Conservation (phyloP, 2,329 filamentous ascomycete species). For the Magnaporthiopsis incrustans region DNA sequence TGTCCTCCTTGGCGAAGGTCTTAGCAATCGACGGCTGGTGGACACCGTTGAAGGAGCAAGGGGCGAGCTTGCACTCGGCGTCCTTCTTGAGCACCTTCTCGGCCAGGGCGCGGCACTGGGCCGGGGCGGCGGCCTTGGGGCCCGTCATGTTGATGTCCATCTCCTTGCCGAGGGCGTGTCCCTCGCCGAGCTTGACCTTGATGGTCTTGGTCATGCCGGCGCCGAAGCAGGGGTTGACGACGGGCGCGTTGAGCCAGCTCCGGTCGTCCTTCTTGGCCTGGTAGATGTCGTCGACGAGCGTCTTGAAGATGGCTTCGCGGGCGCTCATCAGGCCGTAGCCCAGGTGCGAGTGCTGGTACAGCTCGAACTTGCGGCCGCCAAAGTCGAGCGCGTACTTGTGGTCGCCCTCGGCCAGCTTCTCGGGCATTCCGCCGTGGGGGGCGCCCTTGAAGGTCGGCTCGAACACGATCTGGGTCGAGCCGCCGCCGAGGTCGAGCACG, state of each 20-base stretch:
- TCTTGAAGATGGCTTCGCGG: constrained; percentile 74
- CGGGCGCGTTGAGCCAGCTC: constrained; percentile 61
- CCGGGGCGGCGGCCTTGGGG: constrained; percentile 63
- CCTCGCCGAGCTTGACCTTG: constrained; percentile 59
- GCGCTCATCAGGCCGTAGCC: constrained; percentile 96
- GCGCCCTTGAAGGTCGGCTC: constrained; percentile 82
- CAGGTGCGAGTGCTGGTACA: constrained; percentile 97
- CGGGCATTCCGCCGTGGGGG: constrained; percentile 70
- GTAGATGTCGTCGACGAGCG: constrained; percentile 64
- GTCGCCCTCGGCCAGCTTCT: constrained; percentile 77
- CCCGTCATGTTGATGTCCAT: constrained; percentile 81
- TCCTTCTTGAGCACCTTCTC: constrained; percentile 91
- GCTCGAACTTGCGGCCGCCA: constrained; percentile 75
- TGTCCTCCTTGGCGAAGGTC: constrained; percentile 84
- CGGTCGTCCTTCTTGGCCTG: constrained; percentile 51
- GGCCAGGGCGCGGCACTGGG: constrained; percentile 82
- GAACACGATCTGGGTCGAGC: constrained; percentile 97
- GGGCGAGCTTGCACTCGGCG: constrained; percentile 67
- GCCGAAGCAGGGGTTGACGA: constrained; percentile 79
- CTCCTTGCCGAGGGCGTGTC: constrained; percentile 55
- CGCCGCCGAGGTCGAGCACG: constrained; percentile 91
- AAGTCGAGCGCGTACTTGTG: constrained; percentile 94
- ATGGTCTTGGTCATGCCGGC: constrained; percentile 70
- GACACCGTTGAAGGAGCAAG: constrained; percentile 98
- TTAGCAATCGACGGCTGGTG: constrained; percentile 88